Evolutionary conservation across 1,284 basidiomycete species (phyloP).

Genomic region (Apiotrichum brassicae): DNA sequence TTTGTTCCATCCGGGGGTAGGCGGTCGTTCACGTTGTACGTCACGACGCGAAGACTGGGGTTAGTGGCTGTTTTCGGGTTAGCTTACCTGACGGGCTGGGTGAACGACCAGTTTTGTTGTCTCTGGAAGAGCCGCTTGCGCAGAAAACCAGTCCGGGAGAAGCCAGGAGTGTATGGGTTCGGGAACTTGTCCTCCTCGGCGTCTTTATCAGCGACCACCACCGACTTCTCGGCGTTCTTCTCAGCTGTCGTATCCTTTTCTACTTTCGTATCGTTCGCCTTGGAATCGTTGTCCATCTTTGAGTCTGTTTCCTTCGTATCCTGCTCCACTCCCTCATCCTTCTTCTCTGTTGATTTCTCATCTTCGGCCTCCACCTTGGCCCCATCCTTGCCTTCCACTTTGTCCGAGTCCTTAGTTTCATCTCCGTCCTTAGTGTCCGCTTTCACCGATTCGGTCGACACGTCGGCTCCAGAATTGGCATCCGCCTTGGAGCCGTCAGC

Average conservation of each 20-base stretch:
- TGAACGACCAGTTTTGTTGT: constrained; percentile 29
- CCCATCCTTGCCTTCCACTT: not conserved
- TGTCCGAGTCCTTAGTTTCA: not conserved
- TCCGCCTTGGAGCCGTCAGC: too few species aligned
- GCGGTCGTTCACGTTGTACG: constrained; percentile 44
- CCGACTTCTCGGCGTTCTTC: not conserved
- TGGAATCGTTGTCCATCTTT: not conserved
- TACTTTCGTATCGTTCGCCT: not conserved
- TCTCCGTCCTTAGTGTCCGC: too few species aligned
- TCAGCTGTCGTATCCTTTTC: not conserved
- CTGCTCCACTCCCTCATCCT: not conserved
- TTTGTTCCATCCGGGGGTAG: constrained; percentile 34
- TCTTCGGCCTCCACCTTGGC: too few species aligned
- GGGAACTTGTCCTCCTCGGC: constrained; percentile 14
- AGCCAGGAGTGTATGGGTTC: constrained; percentile 28
- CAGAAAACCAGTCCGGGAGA: constrained; percentile 28
- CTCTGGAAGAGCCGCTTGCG: constrained; percentile 29
- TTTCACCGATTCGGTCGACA: too few species aligned
- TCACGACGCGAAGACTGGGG: constrained; percentile 32
- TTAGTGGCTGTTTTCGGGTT: not conserved
- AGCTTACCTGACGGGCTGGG: constrained; percentile 14
- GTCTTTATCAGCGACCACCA: not conserved
- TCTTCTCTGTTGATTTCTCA: too few species aligned
- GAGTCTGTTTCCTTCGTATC: not conserved
- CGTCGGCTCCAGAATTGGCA: too few species aligned